A percentile compares a stretch with the other conserved stretches of the same genome.
Conservation (phyloP, 2,329 filamentous ascomycete species). For the Pseudofabraea citricarpa region DNA sequence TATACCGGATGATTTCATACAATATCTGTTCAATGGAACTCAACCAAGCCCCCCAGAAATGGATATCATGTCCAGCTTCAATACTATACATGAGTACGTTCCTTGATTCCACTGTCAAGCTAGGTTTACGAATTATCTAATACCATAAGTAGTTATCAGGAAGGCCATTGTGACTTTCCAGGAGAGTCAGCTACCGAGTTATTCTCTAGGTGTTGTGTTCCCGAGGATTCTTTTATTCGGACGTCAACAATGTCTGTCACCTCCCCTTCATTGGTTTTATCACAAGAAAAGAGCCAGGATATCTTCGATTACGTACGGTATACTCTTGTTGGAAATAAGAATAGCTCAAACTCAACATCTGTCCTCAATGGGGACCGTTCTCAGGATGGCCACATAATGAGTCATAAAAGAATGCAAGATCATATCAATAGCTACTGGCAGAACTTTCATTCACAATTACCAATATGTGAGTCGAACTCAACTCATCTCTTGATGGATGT, state of each 20-base stretch:
- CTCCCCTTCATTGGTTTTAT: conserved; percentile 72
- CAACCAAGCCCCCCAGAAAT: conserved; percentile 21
- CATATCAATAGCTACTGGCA: conserved; percentile 94
- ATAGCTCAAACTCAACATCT: conserved; percentile 69
- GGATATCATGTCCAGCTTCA: conserved; percentile 11
- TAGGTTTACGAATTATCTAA: too few species aligned
- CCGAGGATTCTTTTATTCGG: conserved; percentile 76
- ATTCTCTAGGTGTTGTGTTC: conserved; percentile 42
- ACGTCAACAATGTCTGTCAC: conserved; percentile 82
- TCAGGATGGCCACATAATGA: conserved; percentile 62
- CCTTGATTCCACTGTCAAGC: too few species aligned
- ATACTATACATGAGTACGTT: too few species aligned
- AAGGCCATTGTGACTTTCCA: too few species aligned
- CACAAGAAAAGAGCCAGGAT: conserved; percentile 81
- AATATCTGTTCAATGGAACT: conserved; percentile 76
- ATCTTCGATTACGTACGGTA: conserved; percentile 76
- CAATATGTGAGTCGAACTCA: conserved; percentile 50
- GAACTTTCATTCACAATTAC: conserved; percentile 89
- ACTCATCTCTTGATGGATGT: not conserved
- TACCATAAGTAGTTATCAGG: too few species aligned
- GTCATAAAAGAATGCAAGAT: conserved; percentile 90
- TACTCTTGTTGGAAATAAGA: conserved; percentile 76
- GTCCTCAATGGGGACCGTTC: conserved; percentile 76
- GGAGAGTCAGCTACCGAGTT: conserved; percentile 59
- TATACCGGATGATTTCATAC: conserved; percentile 82